Percentiles rank a stretch among this genome's conserved stretches.
Conservation (phyloP, 2,329 filamentous ascomycete genomes). For the Talaromyces sp. region DNA sequence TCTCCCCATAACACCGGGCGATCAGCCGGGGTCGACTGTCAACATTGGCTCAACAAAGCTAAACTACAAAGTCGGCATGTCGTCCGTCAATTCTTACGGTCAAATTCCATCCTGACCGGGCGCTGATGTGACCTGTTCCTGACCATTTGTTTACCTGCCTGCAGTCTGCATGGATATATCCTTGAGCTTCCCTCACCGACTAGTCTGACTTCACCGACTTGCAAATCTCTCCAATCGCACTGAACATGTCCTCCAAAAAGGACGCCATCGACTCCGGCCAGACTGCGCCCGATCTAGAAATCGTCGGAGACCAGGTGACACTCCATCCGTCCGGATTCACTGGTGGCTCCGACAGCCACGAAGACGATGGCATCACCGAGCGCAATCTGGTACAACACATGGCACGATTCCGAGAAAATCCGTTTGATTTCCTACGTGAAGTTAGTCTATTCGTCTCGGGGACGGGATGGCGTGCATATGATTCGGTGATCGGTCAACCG, state of each 20-base stretch:
- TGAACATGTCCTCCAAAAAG: constrained; percentile 24
- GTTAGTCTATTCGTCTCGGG: constrained; percentile 90
- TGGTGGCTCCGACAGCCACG: constrained; percentile 32
- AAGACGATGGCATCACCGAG: constrained; percentile 48
- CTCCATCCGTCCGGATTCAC: constrained; percentile 67
- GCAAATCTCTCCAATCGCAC: background rate
- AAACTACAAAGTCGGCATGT: background rate
- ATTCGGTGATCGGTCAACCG: constrained; percentile 82
- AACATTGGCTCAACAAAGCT: background rate
- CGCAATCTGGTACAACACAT: constrained; percentile 63
- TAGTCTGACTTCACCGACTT: background rate
- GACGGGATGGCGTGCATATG: constrained; percentile 92
- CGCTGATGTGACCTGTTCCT: constrained; percentile 1
- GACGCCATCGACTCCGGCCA: constrained; percentile 29
- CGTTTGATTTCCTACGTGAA: constrained; percentile 81
- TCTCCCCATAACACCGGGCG: constrained; percentile 4
- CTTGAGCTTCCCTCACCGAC: constrained; percentile 6
- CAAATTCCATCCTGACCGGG: background rate
- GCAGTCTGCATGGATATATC: constrained; percentile 1
- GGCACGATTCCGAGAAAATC: constrained; percentile 74
- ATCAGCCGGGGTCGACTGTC: background rate
- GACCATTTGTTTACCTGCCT: background rate
- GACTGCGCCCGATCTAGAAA: constrained; percentile 72
- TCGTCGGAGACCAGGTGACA: constrained; percentile 69
- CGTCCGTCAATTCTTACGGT: background rate